Evolutionary conservation across 805 yeast species (phyloP).

Genomic region (Candida ovalis): DNA sequence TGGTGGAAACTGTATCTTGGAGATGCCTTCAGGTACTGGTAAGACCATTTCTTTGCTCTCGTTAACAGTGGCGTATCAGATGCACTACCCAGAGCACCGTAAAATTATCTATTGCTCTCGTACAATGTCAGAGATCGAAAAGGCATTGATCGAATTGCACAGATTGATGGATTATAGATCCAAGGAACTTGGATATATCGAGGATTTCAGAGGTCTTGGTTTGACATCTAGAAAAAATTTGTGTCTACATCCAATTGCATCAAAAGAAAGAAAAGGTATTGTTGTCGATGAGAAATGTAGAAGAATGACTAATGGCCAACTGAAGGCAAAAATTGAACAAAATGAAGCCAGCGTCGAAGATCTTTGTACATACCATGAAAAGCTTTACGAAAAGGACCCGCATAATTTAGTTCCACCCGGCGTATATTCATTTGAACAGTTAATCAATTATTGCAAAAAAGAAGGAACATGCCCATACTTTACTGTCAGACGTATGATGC

Average conservation of each 20-base stretch:
- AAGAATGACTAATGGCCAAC: slow-evolving; percentile 87
- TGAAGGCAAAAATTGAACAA: slow-evolving; percentile 60
- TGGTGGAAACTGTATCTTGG: slow-evolving; percentile 94
- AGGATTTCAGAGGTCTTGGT: slow-evolving; percentile 92
- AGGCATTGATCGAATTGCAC: slow-evolving; percentile 88
- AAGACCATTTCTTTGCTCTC: slow-evolving; percentile 91
- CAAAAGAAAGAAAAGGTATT: slow-evolving; percentile 84
- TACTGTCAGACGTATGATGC: slow-evolving; percentile 96
- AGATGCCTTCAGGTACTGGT: slow-evolving; percentile 99
- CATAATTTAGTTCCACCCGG: slow-evolving; percentile 88
- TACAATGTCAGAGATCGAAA: slow-evolving; percentile 98
- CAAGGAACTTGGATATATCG: slow-evolving; percentile 77
- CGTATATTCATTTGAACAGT: slow-evolving; percentile 87
- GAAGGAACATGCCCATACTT: slow-evolving; percentile 92
- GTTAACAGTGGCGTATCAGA: slow-evolving; percentile 90
- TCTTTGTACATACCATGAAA: slow-evolving; percentile 88
- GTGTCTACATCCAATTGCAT: slow-evolving; percentile 84
- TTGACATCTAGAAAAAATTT: slow-evolving; percentile 91
- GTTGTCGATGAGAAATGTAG: slow-evolving; percentile 97
- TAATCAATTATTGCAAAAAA: slow-evolving; percentile 71
- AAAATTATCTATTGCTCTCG: slow-evolving; percentile 97
- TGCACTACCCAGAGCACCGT: slow-evolving; percentile 87
- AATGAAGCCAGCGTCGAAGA: slow-evolving; percentile 54
- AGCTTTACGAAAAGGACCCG: slow-evolving; percentile 80
- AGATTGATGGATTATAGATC: slow-evolving; percentile 84